Evolutionary conservation across 805 yeast genomes (phyloP).

Genomic region (Candida maesae): DNA sequence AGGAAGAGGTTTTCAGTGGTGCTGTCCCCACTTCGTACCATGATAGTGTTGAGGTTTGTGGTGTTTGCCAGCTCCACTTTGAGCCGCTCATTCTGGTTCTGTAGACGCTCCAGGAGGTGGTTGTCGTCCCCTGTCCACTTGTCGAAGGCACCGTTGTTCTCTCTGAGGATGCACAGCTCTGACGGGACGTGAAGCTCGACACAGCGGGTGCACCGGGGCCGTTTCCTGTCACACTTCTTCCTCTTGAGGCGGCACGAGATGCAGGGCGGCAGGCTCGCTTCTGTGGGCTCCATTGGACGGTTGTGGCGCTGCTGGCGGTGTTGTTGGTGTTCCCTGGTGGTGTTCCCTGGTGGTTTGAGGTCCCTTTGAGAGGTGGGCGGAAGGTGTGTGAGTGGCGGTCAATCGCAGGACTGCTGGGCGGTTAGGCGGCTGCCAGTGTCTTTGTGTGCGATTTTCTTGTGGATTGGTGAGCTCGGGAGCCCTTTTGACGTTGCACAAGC

Average conservation of each 20-base stretch:
- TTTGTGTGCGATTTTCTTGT: no score
- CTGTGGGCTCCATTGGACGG: not conserved
- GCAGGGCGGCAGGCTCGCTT: constrained; percentile 3
- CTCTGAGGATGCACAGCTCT: constrained; percentile 9
- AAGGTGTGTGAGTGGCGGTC: no score
- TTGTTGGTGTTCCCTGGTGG: no score
- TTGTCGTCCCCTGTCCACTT: not conserved
- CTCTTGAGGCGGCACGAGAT: constrained; percentile 10
- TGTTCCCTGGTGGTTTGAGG: no score
- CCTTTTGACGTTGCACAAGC: no score
- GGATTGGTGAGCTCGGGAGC: no score
- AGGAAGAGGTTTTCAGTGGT: no score
- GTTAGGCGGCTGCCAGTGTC: no score
- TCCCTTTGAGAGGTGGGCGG: no score
- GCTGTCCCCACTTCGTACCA: constrained; percentile 1
- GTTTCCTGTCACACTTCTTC: constrained; percentile 8
- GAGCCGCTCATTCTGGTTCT: not conserved
- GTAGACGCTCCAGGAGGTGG: not conserved
- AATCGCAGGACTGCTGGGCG: no score
- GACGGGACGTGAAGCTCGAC: constrained; percentile 9
- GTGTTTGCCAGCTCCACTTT: constrained; percentile 1
- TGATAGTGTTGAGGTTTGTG: no score
- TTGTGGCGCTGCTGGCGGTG: no score
- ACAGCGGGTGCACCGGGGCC: constrained; percentile 11
- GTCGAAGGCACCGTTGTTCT: constrained; percentile 3